A percentile compares a stretch with the other conserved stretches of the same genome.
Conservation (phyloP, 352 stramenopile genomes). For the Phytophthora capsici region DNA sequence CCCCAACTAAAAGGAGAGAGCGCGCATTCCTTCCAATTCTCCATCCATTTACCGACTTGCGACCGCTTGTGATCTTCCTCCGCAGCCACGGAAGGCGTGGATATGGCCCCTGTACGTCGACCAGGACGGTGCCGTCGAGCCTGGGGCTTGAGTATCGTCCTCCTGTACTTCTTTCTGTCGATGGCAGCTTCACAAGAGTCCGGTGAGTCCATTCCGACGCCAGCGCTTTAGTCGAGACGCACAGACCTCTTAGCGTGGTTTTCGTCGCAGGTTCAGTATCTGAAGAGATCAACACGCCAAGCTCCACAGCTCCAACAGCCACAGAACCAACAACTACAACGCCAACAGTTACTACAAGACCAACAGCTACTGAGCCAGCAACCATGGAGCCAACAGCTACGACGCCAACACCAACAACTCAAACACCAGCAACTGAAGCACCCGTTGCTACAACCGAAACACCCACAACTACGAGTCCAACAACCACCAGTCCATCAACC, state of each 20-base stretch:
- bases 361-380: background rate
- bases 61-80: conserved; percentile 3
- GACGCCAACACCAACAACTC: background rate
- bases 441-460: background rate
- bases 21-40: background rate
- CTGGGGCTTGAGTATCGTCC: background rate
- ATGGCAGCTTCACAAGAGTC: conserved; percentile 5
- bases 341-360: background rate
- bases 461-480: background rate
- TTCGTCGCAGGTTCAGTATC: background rate
- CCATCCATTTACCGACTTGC: conserved; percentile 6
- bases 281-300: background rate
- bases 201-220: background rate
- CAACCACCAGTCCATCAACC: background rate
- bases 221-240: background rate
- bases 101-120: conserved; percentile 1
- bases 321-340: background rate
- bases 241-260: background rate
- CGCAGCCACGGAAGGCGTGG: background rate
- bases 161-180: conserved; percentile 1
- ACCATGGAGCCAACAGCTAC: background rate
- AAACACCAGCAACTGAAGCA: background rate
- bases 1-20: conserved; percentile 6
- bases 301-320: background rate
- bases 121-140: background rate